Evolutionary conservation across 2,329 filamentous ascomycete genomes (phyloP), one percentile per base, ranked within the genome.

Genomic region (Claviceps sorghi): DNA sequence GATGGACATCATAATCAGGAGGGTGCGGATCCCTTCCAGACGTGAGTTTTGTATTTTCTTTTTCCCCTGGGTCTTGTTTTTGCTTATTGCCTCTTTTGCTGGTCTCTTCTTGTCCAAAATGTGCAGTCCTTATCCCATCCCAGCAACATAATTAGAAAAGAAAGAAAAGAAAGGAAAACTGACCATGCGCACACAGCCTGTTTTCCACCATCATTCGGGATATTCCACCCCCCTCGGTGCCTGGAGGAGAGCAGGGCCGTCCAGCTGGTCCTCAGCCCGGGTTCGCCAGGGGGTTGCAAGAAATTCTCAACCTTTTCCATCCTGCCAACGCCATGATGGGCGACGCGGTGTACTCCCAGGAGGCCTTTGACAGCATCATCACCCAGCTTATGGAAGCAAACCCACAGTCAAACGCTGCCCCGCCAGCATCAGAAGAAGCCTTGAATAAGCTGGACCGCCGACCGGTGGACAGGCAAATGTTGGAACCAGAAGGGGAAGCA

Each of bases 291-390:
- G 69, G 70, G 34, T 62, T 82, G 4, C 73, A 74, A 36, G 73
- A 77, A n/a, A 67, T 83, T 5, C 65, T 84, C 19, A 69, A 64
- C 65, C 38, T 83, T 26, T 65, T 82, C 41, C 75, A 74, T 51
- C 76, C 77, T 15, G 69, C 68, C n/a, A 70, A 73, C 53, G 74
- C 70, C 8, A 67, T 72, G 17, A 74, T 78, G 54, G 87, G 89
- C 21, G 91, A 97, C 65, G 87, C 83, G 8, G 91, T 95, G 1
- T 94, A 91, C 65, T 85, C 86, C 0, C 88, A 97, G 67, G 89
- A 95, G 69, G 90, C 86, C 2, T 72, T 97, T 34, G 91, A 98
- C 64, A 80, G 85, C 36, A 87, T 97, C 57, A 85, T 98, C 52
- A 85, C 87, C 0, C 80, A 86, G 59, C 74, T 97, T 44, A 93